phyloP scores from a whole-genome alignment of 2,329 filamentous ascomycete genomes.

The Nigrospora oryzae region DNA sequence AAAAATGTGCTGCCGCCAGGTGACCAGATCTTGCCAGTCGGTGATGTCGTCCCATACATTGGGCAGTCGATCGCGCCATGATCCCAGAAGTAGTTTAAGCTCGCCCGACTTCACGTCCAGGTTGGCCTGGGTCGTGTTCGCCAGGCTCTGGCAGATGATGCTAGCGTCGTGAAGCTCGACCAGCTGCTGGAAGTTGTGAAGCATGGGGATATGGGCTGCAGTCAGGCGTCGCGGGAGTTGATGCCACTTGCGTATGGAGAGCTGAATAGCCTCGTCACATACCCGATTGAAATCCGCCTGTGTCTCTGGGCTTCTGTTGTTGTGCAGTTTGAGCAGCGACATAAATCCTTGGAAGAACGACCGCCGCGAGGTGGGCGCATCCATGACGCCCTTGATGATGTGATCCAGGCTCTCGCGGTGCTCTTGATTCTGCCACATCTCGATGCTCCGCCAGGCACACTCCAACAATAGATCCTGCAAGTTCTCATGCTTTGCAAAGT shows the following conservation, averaged over 20 bases:
- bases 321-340: slow-evolving; percentile 88
- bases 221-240: slow-evolving; percentile 92
- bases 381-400: slow-evolving; percentile 94
- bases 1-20: slow-evolving; percentile 98
- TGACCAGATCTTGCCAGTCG: slow-evolving; percentile 98
- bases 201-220: slow-evolving; percentile 85
- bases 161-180: slow-evolving; percentile 97
- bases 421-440: slow-evolving; percentile 84
- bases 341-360: slow-evolving; percentile 99
- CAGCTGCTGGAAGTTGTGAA: slow-evolving; percentile 96
- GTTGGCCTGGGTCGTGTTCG: slow-evolving; percentile 74
- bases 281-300: slow-evolving; percentile 76
- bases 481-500: slow-evolving; percentile 98
- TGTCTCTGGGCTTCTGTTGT: slow-evolving; percentile 62
- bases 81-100: slow-evolving; percentile 84
- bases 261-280: slow-evolving; percentile 93
- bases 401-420: slow-evolving; percentile 85
- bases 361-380: slow-evolving; percentile 86
- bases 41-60: slow-evolving; percentile 99
- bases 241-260: slow-evolving; percentile 98
- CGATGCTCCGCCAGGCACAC: slow-evolving; percentile 89
- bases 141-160: slow-evolving; percentile 87
- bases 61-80: slow-evolving; percentile 90
- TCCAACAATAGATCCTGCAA: slow-evolving; percentile 93
- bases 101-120: slow-evolving; percentile 92